Conservation (phyloP, 1,284 basidiomycete genomes). For the Irpex sp. region DNA sequence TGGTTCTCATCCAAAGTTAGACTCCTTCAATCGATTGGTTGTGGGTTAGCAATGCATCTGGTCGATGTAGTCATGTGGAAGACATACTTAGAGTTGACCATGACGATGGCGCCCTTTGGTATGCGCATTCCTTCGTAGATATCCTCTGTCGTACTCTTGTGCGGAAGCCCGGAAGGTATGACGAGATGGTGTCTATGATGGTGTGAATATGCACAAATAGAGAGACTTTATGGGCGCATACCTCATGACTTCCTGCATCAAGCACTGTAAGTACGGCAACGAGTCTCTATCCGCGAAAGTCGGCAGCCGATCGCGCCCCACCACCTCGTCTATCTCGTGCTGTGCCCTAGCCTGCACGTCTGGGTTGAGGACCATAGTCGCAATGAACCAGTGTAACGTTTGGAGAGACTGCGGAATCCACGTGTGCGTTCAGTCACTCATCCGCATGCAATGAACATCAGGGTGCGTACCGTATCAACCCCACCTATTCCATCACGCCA, state of each 20-base stretch:
- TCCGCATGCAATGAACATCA: neutral
- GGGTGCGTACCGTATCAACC: neutral
- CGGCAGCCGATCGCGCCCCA: conserved; percentile 13
- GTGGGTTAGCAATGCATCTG: neutral
- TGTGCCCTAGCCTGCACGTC: conserved; percentile 11
- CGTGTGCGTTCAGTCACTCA: too few species aligned
- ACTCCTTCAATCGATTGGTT: neutral
- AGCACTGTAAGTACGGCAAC: conserved; percentile 13
- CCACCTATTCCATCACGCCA: neutral
- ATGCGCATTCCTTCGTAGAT: conserved; percentile 7
- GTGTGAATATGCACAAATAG: neutral
- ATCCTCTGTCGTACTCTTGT: conserved; percentile 1
- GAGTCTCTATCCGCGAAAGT: conserved; percentile 13
- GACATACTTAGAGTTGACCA: conserved; percentile 8
- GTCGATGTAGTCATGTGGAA: neutral
- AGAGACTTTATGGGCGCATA: neutral
- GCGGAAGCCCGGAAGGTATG: neutral
- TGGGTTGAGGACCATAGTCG: conserved; percentile 13
- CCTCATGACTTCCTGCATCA: conserved; percentile 12
- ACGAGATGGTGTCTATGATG: conserved; percentile 3
- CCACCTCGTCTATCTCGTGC: conserved; percentile 12
- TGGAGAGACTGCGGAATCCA: conserved; percentile 1
- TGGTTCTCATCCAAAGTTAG: conserved; percentile 9
- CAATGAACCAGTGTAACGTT: conserved; percentile 8
- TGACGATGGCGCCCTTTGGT: conserved; percentile 5